Percentiles rank a stretch among this genome's conserved stretches.
Conservation (phyloP, 495 filamentous ascomycete genomes). For the Cercophora newfieldiana region DNA sequence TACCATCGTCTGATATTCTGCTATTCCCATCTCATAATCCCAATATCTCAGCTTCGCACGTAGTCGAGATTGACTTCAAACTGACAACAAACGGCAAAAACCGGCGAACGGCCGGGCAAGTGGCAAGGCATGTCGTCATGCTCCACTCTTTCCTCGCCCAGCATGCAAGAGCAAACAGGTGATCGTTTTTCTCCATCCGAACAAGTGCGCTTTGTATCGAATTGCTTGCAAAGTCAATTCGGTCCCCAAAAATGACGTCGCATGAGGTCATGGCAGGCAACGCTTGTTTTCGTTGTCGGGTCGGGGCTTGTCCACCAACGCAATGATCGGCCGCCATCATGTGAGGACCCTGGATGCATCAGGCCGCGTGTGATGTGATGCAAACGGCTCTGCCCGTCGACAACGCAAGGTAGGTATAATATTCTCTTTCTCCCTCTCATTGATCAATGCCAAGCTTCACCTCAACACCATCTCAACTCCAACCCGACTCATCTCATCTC, state of each 20-base stretch:
- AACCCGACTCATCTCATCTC: neutral
- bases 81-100: neutral
- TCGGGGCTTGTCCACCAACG: neutral
- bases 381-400: neutral
- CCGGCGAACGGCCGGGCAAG: neutral
- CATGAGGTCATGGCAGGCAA: slow-evolving; percentile 17
- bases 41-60: too few relatives aligned
- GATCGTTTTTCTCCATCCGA: neutral
- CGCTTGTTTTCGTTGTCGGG: neutral
- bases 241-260: slow-evolving; percentile 14
- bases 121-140: neutral
- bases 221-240: neutral
- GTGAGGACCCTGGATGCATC: neutral
- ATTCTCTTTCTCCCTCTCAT: neutral
- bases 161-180: neutral
- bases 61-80: neutral
- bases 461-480: neutral
- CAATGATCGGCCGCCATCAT: neutral
- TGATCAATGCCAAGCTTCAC: neutral
- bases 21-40: too few relatives aligned
- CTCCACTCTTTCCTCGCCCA: neutral
- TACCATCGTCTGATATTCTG: too few relatives aligned
- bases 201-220: neutral
- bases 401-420: neutral
- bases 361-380: neutral